Evolutionary conservation across 2,329 filamentous ascomycete genomes (phyloP).

Genomic region (Colletotrichum cereale): DNA sequence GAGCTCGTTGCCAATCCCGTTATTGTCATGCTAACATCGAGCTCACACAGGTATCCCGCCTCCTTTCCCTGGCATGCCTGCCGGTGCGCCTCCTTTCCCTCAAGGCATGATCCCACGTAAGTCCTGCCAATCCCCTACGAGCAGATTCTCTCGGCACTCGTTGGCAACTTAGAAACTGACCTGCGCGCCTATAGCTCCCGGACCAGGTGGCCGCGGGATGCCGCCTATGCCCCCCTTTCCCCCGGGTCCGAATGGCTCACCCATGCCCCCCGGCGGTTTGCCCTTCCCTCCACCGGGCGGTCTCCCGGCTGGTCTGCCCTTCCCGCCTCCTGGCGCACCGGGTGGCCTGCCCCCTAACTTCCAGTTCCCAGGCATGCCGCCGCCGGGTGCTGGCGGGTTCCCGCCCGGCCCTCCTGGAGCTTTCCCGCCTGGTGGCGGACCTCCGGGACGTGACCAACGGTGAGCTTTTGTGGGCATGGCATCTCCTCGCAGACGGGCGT

Average conservation of each 20-base stretch:
- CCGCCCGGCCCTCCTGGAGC: constrained; percentile 53
- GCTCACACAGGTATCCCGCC: constrained; percentile 62
- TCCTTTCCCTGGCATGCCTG: constrained; percentile 67
- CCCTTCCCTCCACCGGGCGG: constrained; percentile 58
- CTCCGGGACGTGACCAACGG: constrained; percentile 56
- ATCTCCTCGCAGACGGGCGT: constrained; percentile 4
- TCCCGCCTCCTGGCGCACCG: constrained; percentile 44
- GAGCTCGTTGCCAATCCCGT: background rate
- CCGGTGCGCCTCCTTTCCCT: constrained; percentile 55
- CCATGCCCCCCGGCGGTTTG: constrained; percentile 56
- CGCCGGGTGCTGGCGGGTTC: constrained; percentile 52
- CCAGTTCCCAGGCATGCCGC: constrained; percentile 61
- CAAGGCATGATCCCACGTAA: constrained; percentile 65
- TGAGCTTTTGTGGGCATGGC: constrained; percentile 42
- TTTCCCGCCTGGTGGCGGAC: constrained; percentile 49
- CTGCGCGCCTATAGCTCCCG: constrained; percentile 56
- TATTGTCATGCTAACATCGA: constrained; percentile 45
- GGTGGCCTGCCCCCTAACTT: constrained; percentile 61
- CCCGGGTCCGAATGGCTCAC: constrained; percentile 53
- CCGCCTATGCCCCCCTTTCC: constrained; percentile 60
- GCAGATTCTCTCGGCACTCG: constrained; percentile 28
- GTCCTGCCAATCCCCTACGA: constrained; percentile 46
- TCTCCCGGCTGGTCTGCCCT: constrained; percentile 42
- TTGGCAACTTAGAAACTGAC: constrained; percentile 11
- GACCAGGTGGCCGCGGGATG: constrained; percentile 63